A percentile compares a stretch with the other conserved stretches of the same genome.
Conservation (phyloP, 805 yeast species). For the Yarrowia sp. region DNA sequence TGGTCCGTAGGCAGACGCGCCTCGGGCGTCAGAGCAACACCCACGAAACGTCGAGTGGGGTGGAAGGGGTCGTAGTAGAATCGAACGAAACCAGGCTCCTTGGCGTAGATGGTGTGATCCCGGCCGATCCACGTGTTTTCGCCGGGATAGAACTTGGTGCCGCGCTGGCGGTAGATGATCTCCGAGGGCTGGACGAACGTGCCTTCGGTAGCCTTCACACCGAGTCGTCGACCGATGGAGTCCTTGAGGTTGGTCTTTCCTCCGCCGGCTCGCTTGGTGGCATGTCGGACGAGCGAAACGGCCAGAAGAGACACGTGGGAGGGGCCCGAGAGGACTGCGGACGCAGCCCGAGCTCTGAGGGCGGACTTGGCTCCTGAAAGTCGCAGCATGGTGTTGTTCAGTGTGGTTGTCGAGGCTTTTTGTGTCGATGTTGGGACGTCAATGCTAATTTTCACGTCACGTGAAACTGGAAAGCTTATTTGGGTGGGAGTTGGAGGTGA, state of each 20-base stretch:
- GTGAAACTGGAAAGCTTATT: too few species aligned
- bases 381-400: conserved; percentile 8
- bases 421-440: background rate
- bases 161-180: conserved; percentile 89
- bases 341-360: background rate
- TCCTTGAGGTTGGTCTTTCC: conserved; percentile 92
- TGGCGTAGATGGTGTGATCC: conserved; percentile 89
- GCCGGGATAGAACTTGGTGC: conserved; percentile 93
- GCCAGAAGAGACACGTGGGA: conserved; percentile 27
- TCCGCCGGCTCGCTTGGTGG: conserved; percentile 92
- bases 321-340: background rate
- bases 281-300: conserved; percentile 58
- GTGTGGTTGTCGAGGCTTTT: background rate
- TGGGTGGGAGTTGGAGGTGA: too few species aligned
- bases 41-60: conserved; percentile 85
- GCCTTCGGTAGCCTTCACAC: conserved; percentile 85
- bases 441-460: conserved; percentile 18
- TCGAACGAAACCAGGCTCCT: conserved; percentile 90
- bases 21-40: conserved; percentile 70
- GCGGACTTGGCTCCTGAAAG: conserved; percentile 10
- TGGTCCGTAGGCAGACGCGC: conserved; percentile 80
- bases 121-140: conserved; percentile 80
- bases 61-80: conserved; percentile 95
- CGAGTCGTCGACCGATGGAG: conserved; percentile 91
- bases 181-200: conserved; percentile 75